These are phyloP conservation scores for Suillus tomentosus DNA, from an alignment of 768 basidiomycete genomes.

Conservation along the genomic window DNA sequence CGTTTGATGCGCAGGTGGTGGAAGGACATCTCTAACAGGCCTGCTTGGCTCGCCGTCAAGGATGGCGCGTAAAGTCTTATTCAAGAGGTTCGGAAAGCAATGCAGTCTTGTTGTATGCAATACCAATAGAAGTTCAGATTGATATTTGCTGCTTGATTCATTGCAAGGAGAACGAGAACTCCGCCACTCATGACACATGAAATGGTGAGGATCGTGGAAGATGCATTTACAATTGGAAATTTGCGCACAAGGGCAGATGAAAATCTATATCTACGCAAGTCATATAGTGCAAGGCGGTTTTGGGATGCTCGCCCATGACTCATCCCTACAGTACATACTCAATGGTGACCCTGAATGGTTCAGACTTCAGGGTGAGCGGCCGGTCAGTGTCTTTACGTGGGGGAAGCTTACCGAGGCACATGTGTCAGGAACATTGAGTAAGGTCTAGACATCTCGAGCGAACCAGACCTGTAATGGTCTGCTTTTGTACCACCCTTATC, in stretches of 20 bases:
- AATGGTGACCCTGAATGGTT: background rate
- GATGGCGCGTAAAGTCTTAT: conserved; percentile 25
- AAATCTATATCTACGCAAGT: background rate
- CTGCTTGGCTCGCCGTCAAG: conserved; percentile 51
- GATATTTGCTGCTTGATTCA: background rate
- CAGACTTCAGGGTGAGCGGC: background rate
- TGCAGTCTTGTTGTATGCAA: background rate
- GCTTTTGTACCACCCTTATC: background rate
- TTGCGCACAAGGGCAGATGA: background rate
- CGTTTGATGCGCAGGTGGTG: conserved; percentile 46
- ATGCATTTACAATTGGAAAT: background rate
- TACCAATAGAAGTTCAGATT: background rate
- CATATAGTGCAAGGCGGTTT: background rate
- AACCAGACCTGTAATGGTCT: background rate
- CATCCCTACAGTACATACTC: background rate
- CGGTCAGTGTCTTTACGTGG: background rate
- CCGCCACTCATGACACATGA: background rate
- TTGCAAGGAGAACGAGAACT: background rate
- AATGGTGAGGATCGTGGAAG: background rate
- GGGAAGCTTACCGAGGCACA: background rate
- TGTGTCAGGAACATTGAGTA: background rate
- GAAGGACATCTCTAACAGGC: conserved; percentile 46
- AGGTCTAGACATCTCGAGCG: background rate
- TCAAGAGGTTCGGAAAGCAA: background rate
- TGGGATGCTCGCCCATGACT: background rate